phyloP scores from a whole-genome alignment of 306 rosid species.

The Quercus engelmannii region DNA sequence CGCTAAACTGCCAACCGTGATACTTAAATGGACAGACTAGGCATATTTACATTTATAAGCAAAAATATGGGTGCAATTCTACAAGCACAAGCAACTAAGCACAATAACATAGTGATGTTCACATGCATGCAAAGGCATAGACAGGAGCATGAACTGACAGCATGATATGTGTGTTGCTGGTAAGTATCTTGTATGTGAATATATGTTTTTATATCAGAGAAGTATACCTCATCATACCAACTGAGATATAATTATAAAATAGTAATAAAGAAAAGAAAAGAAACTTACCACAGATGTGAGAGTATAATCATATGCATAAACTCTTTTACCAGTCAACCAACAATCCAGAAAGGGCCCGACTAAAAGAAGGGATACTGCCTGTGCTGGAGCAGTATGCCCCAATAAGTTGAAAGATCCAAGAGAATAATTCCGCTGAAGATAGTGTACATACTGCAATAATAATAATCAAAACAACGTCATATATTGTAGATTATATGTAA shows the following conservation, averaged over 20 bases:
- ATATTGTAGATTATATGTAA: constrained; percentile 1
- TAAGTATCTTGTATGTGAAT: not conserved
- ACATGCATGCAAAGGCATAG: not conserved
- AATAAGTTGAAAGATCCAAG: constrained; percentile 74
- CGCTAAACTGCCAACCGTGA: not conserved
- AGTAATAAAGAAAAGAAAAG: not conserved
- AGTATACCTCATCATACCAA: constrained; percentile 6
- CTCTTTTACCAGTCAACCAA: constrained; percentile 63
- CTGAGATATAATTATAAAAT: not conserved
- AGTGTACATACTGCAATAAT: constrained; percentile 64
- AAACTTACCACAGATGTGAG: constrained; percentile 47
- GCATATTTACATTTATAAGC: not conserved
- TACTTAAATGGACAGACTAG: not conserved
- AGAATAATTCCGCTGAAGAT: constrained; percentile 70
- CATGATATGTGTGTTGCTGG: not conserved
- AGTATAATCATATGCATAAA: constrained; percentile 44
- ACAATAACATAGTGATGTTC: not conserved
- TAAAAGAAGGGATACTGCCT: constrained; percentile 57
- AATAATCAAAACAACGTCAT: constrained; percentile 9
- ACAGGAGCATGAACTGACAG: not conserved
- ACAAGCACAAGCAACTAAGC: not conserved
- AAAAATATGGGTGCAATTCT: not conserved
- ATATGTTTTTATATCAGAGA: not conserved
- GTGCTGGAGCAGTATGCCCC: constrained; percentile 79
- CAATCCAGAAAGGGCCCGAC: constrained; percentile 70